Conservation (phyloP, 305 asterid species). For the Plantago coronopus region DNA sequence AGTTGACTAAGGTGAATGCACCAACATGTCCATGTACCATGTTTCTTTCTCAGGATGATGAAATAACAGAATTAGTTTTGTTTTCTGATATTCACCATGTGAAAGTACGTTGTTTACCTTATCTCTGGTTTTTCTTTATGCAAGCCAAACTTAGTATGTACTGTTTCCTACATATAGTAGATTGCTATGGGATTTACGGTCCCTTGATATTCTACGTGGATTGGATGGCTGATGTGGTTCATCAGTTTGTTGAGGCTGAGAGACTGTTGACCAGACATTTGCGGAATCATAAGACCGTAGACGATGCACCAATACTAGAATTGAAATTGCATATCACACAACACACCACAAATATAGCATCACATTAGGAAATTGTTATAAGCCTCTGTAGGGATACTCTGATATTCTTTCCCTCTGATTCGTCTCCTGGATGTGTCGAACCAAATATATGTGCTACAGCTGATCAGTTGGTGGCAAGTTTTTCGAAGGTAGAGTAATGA, state of each 20-base stretch:
- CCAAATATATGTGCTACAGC: too few species aligned
- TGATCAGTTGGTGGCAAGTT: too few species aligned
- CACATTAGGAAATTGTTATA: too few species aligned
- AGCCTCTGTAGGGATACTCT: too few species aligned
- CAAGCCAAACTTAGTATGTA: neutral
- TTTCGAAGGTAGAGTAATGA: too few species aligned
- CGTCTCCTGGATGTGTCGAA: too few species aligned
- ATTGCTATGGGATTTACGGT: neutral
- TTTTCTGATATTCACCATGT: neutral
- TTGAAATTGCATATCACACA: too few species aligned
- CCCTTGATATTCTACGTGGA: neutral
- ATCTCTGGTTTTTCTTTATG: neutral
- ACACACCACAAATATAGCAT: too few species aligned
- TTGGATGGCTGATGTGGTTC: neutral
- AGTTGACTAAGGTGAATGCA: constrained; percentile 14
- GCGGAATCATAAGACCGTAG: too few species aligned
- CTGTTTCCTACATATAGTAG: neutral
- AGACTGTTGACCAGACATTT: constrained; percentile 3
- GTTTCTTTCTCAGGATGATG: neutral
- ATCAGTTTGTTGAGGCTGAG: constrained; percentile 3
- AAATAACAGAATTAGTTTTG: neutral
- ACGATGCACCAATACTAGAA: too few species aligned
- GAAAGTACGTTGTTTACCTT: neutral
- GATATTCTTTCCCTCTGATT: too few species aligned
- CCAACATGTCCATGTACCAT: constrained; percentile 9